Percentiles rank a stretch among this genome's conserved stretches.
Conservation (phyloP, 2,329 filamentous ascomycete species). For the Neoscytalidium dimidiatum region DNA sequence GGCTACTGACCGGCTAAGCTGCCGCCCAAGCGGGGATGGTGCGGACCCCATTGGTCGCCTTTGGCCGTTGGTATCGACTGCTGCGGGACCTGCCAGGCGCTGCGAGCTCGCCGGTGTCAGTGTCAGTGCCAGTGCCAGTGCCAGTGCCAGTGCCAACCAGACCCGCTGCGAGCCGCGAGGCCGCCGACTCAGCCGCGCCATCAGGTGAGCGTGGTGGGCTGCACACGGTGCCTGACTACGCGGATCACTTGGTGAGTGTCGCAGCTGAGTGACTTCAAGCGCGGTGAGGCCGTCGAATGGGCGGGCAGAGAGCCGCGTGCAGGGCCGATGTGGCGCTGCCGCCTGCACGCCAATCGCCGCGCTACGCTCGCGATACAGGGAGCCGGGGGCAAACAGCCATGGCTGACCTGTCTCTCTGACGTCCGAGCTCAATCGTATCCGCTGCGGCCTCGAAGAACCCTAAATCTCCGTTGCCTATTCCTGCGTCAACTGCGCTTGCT, state of each 20-base stretch:
- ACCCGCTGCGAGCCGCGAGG: not conserved
- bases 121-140: not conserved
- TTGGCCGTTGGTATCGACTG: not conserved
- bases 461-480: conserved; percentile 15
- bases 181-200: not conserved
- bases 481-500: conserved; percentile 19
- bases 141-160: no score
- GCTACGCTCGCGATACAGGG: conserved; percentile 6
- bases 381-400: conserved; percentile 6
- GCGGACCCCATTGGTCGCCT: no score
- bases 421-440: conserved; percentile 12
- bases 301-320: not conserved
- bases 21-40: no score
- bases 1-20: not conserved
- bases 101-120: not conserved
- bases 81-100: not conserved
- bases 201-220: conserved; percentile 4
- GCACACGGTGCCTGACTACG: conserved; percentile 15
- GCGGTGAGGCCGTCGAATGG: not conserved
- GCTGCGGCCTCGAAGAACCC: conserved; percentile 3
- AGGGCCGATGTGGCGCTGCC: conserved; percentile 12
- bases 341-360: conserved; percentile 15
- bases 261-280: not conserved
- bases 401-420: conserved; percentile 8
- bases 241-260: not conserved